Conservation (phyloP, 495 filamentous ascomycete species). For the Penicillium roqueforti region DNA sequence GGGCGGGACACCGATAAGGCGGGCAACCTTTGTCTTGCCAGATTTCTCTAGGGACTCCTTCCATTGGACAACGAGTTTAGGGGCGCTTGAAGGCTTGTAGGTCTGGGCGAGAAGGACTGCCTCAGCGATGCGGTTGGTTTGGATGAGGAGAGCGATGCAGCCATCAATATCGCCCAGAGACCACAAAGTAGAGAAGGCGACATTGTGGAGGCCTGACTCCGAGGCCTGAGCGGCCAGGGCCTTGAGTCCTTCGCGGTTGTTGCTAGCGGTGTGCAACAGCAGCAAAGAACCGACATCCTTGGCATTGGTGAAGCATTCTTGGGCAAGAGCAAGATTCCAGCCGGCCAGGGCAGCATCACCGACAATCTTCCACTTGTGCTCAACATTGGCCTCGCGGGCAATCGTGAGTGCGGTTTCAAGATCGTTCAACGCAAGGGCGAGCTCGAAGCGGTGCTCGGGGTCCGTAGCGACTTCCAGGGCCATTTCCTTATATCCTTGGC, state of each 20-base stretch:
- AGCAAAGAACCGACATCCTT: slow-evolving; percentile 87
- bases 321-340: slow-evolving; percentile 84
- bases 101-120: slow-evolving; percentile 90
- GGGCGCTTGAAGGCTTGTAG: slow-evolving; percentile 78
- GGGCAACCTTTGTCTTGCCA: slow-evolving; percentile 78
- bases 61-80: slow-evolving; percentile 68
- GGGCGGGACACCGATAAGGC: slow-evolving; percentile 78
- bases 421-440: slow-evolving; percentile 78
- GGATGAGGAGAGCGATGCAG: slow-evolving; percentile 74
- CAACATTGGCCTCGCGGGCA: slow-evolving; percentile 75
- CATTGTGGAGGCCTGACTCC: slow-evolving; percentile 74
- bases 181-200: slow-evolving; percentile 90
- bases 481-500: slow-evolving; percentile 92
- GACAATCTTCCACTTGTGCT: slow-evolving; percentile 97
- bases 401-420: slow-evolving; percentile 80
- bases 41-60: slow-evolving; percentile 71
- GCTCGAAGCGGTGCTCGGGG: slow-evolving; percentile 92
- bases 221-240: slow-evolving; percentile 70
- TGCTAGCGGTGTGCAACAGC: slow-evolving; percentile 78
- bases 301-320: slow-evolving; percentile 86
- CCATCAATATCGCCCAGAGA: slow-evolving; percentile 75
- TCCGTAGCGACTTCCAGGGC: slow-evolving; percentile 96
- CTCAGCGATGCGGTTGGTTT: slow-evolving; percentile 75
- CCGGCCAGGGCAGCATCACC: slow-evolving; percentile 82
- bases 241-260: slow-evolving; percentile 66